phyloP scores from a whole-genome alignment of 2,329 filamentous ascomycete species.

The Verticillium tricorpus region DNA sequence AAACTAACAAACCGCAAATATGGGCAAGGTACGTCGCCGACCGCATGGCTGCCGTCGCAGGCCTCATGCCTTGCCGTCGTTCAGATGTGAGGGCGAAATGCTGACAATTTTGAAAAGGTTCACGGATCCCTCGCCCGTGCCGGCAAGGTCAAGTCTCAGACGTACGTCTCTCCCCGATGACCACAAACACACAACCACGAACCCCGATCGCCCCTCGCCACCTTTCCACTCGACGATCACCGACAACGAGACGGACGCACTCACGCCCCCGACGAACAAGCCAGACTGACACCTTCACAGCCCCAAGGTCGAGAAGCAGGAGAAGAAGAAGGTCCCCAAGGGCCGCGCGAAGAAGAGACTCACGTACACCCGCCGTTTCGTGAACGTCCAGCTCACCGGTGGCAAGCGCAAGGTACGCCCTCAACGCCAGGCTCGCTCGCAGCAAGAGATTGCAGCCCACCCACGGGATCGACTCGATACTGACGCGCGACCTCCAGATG shows the following conservation, averaged over 20 bases:
- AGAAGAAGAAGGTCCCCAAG: conserved; percentile 97
- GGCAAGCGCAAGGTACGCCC: conserved; percentile 87
- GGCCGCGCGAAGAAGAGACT: conserved; percentile 96
- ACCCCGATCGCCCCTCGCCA: not conserved
- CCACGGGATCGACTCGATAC: not conserved
- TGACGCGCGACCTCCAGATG: conserved; percentile 23
- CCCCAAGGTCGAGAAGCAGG: conserved; percentile 73
- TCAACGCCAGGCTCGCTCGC: not conserved
- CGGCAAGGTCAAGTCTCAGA: conserved; percentile 97
- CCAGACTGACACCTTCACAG: conserved; percentile 1
- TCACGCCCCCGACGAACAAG: not conserved
- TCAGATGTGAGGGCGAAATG: not conserved
- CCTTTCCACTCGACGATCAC: not conserved
- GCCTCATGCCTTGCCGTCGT: not conserved
- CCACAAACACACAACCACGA: not conserved
- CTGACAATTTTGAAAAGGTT: conserved; percentile 37
- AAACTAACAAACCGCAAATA: conserved; percentile 17
- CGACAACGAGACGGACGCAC: not conserved
- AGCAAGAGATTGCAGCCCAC: not conserved
- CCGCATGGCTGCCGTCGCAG: not conserved
- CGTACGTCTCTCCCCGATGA: conserved; percentile 50
- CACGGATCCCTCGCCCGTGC: conserved; percentile 93
- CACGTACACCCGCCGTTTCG: conserved; percentile 94
- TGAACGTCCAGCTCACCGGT: conserved; percentile 95
- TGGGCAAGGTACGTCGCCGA: conserved; percentile 28